Evolutionary conservation across 108 stramenopile species (phyloP), one percentile per base, ranked within the genome.

Genomic region (Epithemia pelagica): DNA sequence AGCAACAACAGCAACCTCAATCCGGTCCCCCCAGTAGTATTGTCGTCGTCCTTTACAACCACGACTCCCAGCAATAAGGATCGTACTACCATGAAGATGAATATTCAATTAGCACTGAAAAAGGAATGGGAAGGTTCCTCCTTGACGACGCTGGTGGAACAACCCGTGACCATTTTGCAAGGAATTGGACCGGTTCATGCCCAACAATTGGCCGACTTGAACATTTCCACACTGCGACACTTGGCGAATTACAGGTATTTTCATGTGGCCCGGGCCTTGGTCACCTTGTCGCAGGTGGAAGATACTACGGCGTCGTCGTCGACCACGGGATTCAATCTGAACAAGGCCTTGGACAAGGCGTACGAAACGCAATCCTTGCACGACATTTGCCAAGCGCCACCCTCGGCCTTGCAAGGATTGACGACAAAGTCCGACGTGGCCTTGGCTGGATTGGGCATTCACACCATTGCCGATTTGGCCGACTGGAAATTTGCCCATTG

Each of bases 281-380:
- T 30, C 25, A 66, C 65, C n/a, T 54, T 81, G 25, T 61, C 74
- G 1, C 69, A 81, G 56, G 59, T 53, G 8, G 80, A 81, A 53
- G 57, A 31, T n/a, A 37, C 25, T 19, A 65, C 60, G 54, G 31
- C 59, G 1, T 64, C 73, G 5, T 51, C 37, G 19, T 58, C 24
- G 30, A 46, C 33, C 15, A 55, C 65, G 24, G 54, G 30, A 23
- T 60, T 77, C 58, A 81, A 81, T 58, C 31, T 70, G 1, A 60
- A 81, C 73, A 81, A 75, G 65, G 74, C 60, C 26, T 67, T 81
- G 26, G 80, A 78, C 67, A 72, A 76, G 57, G 77, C 56, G 25
- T 72, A 64, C 31, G 80, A 81, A 62, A 0, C 37, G 62, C 65
- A 75, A 57, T 52, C 63, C n/a, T 59, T 81, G 20, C 15, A 19